phyloP scores from a whole-genome alignment of 176 grass and related monocot genomes.

The Rhipidocladum racemiflorum region DNA sequence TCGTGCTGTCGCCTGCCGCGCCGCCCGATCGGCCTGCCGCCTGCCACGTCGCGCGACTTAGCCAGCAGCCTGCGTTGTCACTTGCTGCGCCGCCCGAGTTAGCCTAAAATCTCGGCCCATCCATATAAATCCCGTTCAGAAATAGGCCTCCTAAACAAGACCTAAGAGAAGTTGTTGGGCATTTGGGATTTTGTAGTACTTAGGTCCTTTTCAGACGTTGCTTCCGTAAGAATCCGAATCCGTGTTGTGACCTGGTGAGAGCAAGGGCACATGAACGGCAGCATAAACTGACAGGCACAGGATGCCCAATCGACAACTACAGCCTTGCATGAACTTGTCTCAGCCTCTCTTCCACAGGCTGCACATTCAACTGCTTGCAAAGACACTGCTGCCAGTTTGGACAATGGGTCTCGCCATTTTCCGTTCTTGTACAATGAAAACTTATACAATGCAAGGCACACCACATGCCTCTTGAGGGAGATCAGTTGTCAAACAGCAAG shows the following conservation, averaged over 20 bases:
- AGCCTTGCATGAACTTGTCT: not conserved
- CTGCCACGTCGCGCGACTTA: too few relatives aligned
- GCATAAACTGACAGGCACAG: not conserved
- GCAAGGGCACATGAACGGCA: not conserved
- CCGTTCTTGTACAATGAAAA: not conserved
- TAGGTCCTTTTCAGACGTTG: not conserved
- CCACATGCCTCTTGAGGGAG: constrained; percentile 11
- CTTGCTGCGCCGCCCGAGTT: too few relatives aligned
- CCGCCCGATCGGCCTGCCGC: too few relatives aligned
- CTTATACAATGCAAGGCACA: constrained; percentile 1
- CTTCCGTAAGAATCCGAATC: not conserved
- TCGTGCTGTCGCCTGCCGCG: too few relatives aligned
- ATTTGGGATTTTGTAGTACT: too few relatives aligned
- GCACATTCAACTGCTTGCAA: not conserved
- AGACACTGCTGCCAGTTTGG: not conserved
- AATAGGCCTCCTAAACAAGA: too few relatives aligned
- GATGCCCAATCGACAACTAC: not conserved
- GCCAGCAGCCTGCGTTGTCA: too few relatives aligned
- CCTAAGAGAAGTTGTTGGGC: too few relatives aligned
- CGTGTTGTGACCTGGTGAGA: not conserved
- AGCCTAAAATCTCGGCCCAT: too few relatives aligned
- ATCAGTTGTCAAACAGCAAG: not conserved
- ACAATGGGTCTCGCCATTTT: not conserved
- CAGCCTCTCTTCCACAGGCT: not conserved
- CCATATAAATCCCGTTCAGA: too few relatives aligned